Percentiles rank a stretch among this genome's conserved stretches.
Conservation (phyloP, 805 yeast species). For the Candida morakotiae region DNA sequence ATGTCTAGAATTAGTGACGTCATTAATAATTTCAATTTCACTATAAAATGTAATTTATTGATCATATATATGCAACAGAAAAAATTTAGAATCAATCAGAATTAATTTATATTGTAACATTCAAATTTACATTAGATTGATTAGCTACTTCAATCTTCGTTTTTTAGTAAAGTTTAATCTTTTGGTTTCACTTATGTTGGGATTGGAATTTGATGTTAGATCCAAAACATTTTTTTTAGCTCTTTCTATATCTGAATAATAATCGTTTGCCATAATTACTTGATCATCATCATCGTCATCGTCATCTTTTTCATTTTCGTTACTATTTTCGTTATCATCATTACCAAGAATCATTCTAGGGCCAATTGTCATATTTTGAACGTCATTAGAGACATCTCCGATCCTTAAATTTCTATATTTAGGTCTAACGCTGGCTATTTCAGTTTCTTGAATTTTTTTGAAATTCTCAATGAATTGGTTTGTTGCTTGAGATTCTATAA, state of each 20-base stretch:
- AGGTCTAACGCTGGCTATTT: neutral
- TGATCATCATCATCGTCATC: neutral
- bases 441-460: neutral
- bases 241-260: neutral
- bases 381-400: conserved; percentile 1
- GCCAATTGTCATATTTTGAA: conserved; percentile 1
- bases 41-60: too few species aligned
- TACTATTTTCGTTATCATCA: neutral
- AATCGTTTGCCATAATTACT: neutral
- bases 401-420: neutral
- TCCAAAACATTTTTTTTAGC: neutral
- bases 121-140: too few species aligned
- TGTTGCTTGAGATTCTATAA: neutral
- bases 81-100: too few species aligned
- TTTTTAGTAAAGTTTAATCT: too few species aligned
- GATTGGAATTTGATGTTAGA: neutral
- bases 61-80: too few species aligned
- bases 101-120: too few species aligned
- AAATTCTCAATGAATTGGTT: neutral
- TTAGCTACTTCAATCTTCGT: too few species aligned
- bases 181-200: neutral
- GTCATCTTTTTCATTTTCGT: neutral
- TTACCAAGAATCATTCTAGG: neutral
- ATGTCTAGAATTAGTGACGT: too few species aligned
- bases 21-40: too few species aligned